These are phyloP conservation scores for Penicillium sp. DNA, from an alignment of 2,329 filamentous ascomycete genomes.

Conservation along the genomic window DNA sequence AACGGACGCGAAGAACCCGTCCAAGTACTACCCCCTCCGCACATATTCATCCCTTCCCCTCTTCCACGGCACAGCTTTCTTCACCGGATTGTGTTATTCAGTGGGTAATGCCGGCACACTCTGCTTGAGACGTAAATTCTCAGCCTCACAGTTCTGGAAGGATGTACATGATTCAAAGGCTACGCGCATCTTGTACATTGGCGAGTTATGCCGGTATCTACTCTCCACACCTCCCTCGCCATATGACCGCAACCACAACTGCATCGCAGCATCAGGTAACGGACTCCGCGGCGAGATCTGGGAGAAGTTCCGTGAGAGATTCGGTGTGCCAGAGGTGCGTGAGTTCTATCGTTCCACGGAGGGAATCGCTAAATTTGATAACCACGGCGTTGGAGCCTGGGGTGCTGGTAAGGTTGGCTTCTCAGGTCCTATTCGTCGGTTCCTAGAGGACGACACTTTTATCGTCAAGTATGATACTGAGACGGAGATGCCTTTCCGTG, in stretches of 20 bases:
- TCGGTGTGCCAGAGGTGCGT: slow-evolving; percentile 53
- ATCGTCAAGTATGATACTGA: slow-evolving; percentile 52
- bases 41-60: slow-evolving; percentile 56
- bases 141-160: slow-evolving; percentile 54
- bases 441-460: slow-evolving; percentile 50
- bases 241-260: slow-evolving; percentile 53
- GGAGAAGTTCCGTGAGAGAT: slow-evolving; percentile 54
- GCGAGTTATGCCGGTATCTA: slow-evolving; percentile 58
- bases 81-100: slow-evolving; percentile 51
- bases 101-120: slow-evolving; percentile 51
- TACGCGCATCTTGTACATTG: slow-evolving; percentile 55
- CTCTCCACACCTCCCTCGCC: slow-evolving; percentile 52
- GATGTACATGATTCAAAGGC: slow-evolving; percentile 52
- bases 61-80: slow-evolving; percentile 58
- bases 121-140: slow-evolving; percentile 55
- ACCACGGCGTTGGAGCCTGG: slow-evolving; percentile 49
- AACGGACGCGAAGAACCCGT: slow-evolving; percentile 44
- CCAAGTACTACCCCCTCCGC: slow-evolving; percentile 53
- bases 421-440: slow-evolving; percentile 48
- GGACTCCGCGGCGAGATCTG: slow-evolving; percentile 57
- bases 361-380: slow-evolving; percentile 54
- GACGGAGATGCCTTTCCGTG: slow-evolving; percentile 50
- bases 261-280: slow-evolving; percentile 55
- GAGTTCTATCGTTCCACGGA: slow-evolving; percentile 58
- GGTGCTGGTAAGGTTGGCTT: slow-evolving; percentile 55